Evolutionary conservation across 73 alveolate genomes (phyloP).

Genomic region (Tetrahymena elliotti): DNA sequence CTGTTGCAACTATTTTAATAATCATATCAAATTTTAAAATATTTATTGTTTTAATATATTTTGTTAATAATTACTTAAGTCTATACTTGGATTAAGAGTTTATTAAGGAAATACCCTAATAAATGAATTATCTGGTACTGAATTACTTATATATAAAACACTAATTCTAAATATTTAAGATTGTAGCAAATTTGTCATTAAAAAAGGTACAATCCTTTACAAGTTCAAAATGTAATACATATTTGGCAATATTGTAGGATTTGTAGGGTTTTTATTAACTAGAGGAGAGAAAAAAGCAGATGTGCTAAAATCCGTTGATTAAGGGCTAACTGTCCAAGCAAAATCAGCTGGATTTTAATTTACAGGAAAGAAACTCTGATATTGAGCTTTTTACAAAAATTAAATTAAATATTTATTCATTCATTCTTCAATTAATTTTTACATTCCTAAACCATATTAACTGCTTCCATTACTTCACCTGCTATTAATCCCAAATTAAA

Average conservation of each 20-base stretch:
- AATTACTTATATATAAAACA: neutral
- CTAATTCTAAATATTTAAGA: neutral
- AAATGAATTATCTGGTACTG: neutral
- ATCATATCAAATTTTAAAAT: neutral
- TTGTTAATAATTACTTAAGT: neutral
- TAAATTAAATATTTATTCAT: neutral
- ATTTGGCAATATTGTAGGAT: neutral
- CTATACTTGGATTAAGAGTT: neutral
- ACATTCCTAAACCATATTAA: neutral
- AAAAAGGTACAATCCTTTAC: neutral
- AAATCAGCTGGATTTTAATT: neutral
- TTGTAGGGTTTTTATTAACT: neutral
- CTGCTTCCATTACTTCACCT: neutral
- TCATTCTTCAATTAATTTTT: neutral
- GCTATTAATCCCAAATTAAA: neutral
- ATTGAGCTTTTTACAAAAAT: neutral
- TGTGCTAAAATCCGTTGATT: neutral
- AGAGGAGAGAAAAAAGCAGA: neutral
- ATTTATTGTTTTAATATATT: neutral
- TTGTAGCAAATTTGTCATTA: neutral
- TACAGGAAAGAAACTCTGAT: neutral
- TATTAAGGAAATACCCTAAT: neutral
- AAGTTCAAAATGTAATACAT: neutral
- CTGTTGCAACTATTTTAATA: neutral
- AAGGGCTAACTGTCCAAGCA: neutral